These are phyloP conservation scores for Carpinus viminea DNA, from an alignment of 306 rosid species.

Conservation along the genomic window DNA sequence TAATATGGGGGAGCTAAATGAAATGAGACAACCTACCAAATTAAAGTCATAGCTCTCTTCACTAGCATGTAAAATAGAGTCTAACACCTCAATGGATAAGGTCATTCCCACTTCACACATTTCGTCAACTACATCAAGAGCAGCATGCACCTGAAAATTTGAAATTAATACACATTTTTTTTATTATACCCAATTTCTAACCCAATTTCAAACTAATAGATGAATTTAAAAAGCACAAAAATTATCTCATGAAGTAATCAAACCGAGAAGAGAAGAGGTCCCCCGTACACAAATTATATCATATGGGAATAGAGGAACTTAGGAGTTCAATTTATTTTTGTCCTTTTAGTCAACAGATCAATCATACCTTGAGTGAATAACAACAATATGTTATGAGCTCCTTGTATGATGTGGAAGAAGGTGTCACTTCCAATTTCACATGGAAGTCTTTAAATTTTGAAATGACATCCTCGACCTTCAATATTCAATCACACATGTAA, in stretches of 20 bases:
- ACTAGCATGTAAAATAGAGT: constrained; percentile 52
- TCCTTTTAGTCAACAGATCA: constrained; percentile 7
- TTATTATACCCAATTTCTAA: not conserved
- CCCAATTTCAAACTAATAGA: not conserved
- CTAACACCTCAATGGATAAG: constrained; percentile 44
- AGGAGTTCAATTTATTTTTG: constrained; percentile 9
- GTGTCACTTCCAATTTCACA: constrained; percentile 49
- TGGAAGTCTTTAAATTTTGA: constrained; percentile 64
- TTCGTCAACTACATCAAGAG: constrained; percentile 65
- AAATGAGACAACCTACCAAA: constrained; percentile 53
- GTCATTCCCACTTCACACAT: constrained; percentile 63
- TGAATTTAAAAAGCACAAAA: not conserved
- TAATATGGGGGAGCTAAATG: not conserved
- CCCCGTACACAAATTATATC: constrained; percentile 16
- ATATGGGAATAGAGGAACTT: not conserved
- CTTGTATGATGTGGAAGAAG: constrained; percentile 62
- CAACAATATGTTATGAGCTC: constrained; percentile 69
- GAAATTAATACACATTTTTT: not conserved
- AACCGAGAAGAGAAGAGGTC: not conserved
- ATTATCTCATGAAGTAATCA: constrained; percentile 6
- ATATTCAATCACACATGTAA: constrained; percentile 29
- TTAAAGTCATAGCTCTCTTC: constrained; percentile 57
- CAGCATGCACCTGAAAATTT: constrained; percentile 58
- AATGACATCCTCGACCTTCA: constrained; percentile 79
- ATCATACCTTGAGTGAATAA: constrained; percentile 60